Evolutionary conservation across 202 grass and related monocot species (phyloP).

Genomic region (Brachypodium distachyon): DNA sequence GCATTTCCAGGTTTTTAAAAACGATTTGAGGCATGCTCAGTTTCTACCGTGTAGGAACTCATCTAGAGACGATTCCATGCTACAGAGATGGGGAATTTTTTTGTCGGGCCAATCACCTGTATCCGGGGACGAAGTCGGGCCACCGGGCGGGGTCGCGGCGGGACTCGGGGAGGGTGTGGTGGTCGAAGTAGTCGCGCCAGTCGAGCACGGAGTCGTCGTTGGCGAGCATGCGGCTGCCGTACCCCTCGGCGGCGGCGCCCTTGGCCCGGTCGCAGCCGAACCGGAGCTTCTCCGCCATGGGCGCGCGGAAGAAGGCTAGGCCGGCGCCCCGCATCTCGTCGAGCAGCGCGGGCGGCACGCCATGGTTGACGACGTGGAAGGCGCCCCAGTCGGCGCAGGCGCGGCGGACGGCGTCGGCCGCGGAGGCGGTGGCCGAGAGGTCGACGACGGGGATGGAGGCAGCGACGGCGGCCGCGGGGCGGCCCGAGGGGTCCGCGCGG

Average conservation of each 20-base stretch:
- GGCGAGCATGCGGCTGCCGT: constrained; percentile 82
- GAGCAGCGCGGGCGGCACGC: constrained; percentile 26
- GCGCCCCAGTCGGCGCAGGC: constrained; percentile 68
- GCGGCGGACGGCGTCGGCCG: constrained; percentile 14
- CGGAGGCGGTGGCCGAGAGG: constrained; percentile 21
- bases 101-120: constrained; percentile 43
- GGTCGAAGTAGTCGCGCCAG: constrained; percentile 95
- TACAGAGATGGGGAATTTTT: not conserved
- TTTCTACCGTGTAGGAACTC: not conserved
- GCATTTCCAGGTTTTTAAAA: not conserved
- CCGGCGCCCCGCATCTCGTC: constrained; percentile 46
- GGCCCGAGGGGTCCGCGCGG: constrained; percentile 13
- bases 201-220: constrained; percentile 86
- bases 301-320: constrained; percentile 49
- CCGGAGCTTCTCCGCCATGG: constrained; percentile 58
- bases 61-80: not conserved
- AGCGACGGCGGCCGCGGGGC: not conserved
- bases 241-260: constrained; percentile 64
- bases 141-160: constrained; percentile 60
- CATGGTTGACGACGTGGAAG: constrained; percentile 75
- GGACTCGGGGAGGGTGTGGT: constrained; percentile 75
- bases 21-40: not conserved
- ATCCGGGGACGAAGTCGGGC: constrained; percentile 78
- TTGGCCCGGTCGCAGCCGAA: constrained; percentile 55
- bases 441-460: constrained; percentile 50